Base-by-base conservation (phyloP, 2,329 filamentous ascomycete genomes). In the Aspergillus ruber region DNA sequence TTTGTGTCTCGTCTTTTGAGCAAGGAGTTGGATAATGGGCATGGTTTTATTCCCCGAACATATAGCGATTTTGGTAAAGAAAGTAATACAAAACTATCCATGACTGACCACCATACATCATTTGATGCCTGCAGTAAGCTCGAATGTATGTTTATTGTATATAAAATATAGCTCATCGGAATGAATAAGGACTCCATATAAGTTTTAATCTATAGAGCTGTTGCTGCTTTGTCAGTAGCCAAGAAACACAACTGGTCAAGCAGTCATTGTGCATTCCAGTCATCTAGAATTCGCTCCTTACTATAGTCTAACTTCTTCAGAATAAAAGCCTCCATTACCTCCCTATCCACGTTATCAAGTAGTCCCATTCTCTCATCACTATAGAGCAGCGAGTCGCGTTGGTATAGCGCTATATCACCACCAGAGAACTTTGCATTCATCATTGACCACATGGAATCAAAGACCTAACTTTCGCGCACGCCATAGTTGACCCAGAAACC, bases 391-490 rank as follows among this genome's bases (percentile, higher is more conserved):
- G 15, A 48, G 7, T 12, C 8, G 4, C 35, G 13, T 41, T 41
- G 17, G 2, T 41, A 25, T 3, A 27, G 21, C 18, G 5, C 17
- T 13, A n/a, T 15, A 7, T 12, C 21, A 4, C 25, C 15, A 10
- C 47, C 47, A 25, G 52, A 53, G 13, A 49, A 47, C 13, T 48
- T 36, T 1, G n/a, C 7, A 39, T 55, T 46, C n/a, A 55, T 51
- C 17, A 44, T 18, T 42, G 52, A 49, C 33, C 27, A 53, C 3
- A 49, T 43, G 12, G 42, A 27, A 44, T 54, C 46, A 29, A 52
- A 54, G 0, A 45, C 49, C 8, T 49, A 53, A 18, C 36, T 52
- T 12, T 50, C 43, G n/a, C 43, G 18, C 12, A 36, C 46, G 3
- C 44, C 48, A 45, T 53, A 50, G 8, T 27, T 42, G 20, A 53